Conservation (phyloP, 192 early-diverging fungal genomes). For the Coemansia sp. region DNA sequence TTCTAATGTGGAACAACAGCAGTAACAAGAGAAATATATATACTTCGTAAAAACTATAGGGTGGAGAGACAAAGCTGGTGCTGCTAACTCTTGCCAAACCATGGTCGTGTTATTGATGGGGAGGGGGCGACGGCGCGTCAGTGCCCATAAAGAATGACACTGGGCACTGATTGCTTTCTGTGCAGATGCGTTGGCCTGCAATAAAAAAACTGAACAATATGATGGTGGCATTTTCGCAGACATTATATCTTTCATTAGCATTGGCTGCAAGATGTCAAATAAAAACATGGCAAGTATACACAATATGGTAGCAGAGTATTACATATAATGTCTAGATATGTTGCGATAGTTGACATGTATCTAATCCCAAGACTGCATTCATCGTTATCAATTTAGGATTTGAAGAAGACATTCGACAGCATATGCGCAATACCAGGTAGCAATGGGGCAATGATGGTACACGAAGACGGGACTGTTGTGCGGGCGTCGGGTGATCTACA, state of each 20-base stretch:
- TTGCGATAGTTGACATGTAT: background rate
- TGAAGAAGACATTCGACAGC: conserved; percentile 50
- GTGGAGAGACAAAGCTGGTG: background rate
- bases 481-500: conserved; percentile 33
- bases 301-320: background rate
- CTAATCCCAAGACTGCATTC: background rate
- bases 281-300: background rate
- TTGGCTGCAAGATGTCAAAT: background rate
- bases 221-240: background rate
- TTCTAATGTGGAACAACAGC: background rate
- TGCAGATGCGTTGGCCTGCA: background rate
- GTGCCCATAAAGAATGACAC: background rate
- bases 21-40: background rate
- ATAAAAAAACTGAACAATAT: background rate
- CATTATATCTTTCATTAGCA: background rate
- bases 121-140: background rate
- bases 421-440: conserved; percentile 46
- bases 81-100: background rate
- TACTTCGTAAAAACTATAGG: background rate
- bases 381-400: conserved; percentile 16
- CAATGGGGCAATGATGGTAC: conserved; percentile 45
- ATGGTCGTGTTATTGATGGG: background rate
- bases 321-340: background rate
- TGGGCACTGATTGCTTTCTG: background rate
- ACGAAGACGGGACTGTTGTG: conserved; percentile 42